Evolutionary conservation across 768 basidiomycete genomes (phyloP).

Genomic region (Trametes cinnabarina): DNA sequence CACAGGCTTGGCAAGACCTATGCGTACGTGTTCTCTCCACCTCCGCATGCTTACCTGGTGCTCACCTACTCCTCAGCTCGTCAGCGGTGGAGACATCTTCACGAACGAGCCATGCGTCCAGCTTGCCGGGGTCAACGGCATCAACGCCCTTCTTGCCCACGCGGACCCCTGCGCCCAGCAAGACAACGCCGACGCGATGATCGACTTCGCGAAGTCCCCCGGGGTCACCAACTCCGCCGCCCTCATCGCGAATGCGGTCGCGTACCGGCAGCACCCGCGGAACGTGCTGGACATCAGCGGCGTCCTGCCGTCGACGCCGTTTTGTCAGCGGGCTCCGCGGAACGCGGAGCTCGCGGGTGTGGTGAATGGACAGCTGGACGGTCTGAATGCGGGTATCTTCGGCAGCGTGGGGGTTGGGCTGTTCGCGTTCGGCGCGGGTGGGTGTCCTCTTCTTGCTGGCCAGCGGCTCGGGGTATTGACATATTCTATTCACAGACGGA

Average conservation of each 20-base stretch:
- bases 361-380: slow-evolving; percentile 42
- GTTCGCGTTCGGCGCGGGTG: slow-evolving; percentile 39
- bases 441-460: too few species aligned
- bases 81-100: slow-evolving; percentile 41
- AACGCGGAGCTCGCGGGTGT: slow-evolving; percentile 50
- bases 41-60: too few species aligned
- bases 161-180: slow-evolving; percentile 50
- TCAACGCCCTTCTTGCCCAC: slow-evolving; percentile 44
- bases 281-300: slow-evolving; percentile 42
- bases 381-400: slow-evolving; percentile 50
- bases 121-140: slow-evolving; percentile 40
- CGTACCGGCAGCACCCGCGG: slow-evolving; percentile 42
- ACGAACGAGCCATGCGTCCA: slow-evolving; percentile 42
- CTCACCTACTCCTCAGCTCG: too few species aligned
- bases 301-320: slow-evolving; percentile 46
- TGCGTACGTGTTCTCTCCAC: slow-evolving; percentile 31
- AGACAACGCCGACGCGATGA: slow-evolving; percentile 48
- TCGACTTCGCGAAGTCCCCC: slow-evolving; percentile 46
- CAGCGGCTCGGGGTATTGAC: neutral
- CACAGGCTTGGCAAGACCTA: slow-evolving; percentile 44
- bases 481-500: slow-evolving; percentile 31
- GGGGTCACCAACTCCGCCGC: slow-evolving; percentile 39
- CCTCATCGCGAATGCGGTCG: slow-evolving; percentile 43
- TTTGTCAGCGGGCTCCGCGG: slow-evolving; percentile 52
- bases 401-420: slow-evolving; percentile 50